Percentiles rank a stretch among this genome's conserved stretches.
phyloP scores from a whole-genome alignment of 768 basidiomycete species.

The Porpolomopsis calyptriformis region DNA sequence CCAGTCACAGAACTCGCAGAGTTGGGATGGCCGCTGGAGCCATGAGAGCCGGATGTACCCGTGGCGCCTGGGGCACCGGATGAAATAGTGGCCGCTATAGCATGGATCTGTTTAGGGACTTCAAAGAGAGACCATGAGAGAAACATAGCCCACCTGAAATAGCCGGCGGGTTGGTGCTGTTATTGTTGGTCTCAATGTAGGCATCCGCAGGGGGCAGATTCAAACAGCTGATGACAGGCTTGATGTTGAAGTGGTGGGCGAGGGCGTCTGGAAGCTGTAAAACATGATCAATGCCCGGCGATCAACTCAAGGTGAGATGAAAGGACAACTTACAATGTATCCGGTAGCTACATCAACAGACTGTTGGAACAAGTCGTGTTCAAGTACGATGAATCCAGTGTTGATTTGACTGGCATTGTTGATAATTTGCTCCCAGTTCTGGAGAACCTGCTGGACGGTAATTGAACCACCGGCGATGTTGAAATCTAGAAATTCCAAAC shows the following conservation, averaged over 20 bases:
- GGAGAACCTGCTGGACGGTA: constrained; percentile 46
- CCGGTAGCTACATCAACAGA: constrained; percentile 78
- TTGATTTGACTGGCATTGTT: constrained; percentile 43
- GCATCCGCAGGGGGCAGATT: constrained; percentile 47
- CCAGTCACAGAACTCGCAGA: not conserved
- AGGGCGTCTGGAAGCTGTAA: constrained; percentile 57
- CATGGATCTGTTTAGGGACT: constrained; percentile 11
- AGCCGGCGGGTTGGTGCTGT: constrained; percentile 45
- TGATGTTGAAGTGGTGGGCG: constrained; percentile 56
- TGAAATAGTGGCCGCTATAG: not conserved
- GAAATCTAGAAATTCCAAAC: constrained; percentile 47
- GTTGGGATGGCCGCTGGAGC: not conserved
- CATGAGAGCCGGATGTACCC: too few species aligned
- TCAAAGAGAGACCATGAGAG: constrained; percentile 35
- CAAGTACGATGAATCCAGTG: constrained; percentile 83
- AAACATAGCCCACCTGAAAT: constrained; percentile 40
- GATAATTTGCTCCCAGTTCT: constrained; percentile 68
- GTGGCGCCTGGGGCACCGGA: not conserved
- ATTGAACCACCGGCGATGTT: constrained; percentile 60
- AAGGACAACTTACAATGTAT: constrained; percentile 40
- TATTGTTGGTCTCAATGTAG: constrained; percentile 78
- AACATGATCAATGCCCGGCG: not conserved
- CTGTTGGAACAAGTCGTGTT: constrained; percentile 80
- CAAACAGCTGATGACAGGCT: constrained; percentile 63
- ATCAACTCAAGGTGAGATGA: not conserved